A percentile compares a stretch with the other conserved stretches of the same genome.
These are phyloP conservation scores for Tritrichomonas foetus DNA, from an alignment of 208 protist species.

Conservation along the genomic window DNA sequence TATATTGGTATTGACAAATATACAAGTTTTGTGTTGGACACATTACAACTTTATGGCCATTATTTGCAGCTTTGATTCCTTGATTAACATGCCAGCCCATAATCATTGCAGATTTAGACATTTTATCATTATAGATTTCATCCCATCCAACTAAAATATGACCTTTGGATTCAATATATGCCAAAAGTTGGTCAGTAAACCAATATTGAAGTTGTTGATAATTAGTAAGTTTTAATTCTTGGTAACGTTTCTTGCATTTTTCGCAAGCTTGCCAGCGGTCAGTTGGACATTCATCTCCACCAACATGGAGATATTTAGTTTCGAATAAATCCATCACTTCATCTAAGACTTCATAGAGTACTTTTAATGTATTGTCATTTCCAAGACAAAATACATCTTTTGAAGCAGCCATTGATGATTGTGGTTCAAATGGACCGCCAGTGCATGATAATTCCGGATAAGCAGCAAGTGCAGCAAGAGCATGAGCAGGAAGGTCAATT, in stretches of 20 bases:
- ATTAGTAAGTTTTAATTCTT: not conserved
- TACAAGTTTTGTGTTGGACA: too few species aligned
- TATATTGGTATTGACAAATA: not conserved
- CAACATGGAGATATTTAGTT: conserved; percentile 29
- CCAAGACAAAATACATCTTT: not conserved
- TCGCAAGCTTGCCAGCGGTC: not conserved
- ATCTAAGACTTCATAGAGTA: not conserved
- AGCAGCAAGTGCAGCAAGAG: not conserved
- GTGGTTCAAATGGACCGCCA: not conserved
- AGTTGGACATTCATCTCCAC: not conserved
- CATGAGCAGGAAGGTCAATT: conserved; percentile 36
- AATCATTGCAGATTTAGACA: not conserved
- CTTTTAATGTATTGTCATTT: not conserved
- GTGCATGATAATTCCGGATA: not conserved
- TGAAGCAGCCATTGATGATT: too few species aligned
- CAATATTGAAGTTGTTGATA: not conserved
- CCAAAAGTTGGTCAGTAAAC: not conserved
- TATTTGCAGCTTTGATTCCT: not conserved
- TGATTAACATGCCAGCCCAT: not conserved
- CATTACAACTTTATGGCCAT: not conserved
- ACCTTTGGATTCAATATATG: not conserved
- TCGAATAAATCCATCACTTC: conserved; percentile 2
- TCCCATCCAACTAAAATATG: not conserved
- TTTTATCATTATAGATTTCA: not conserved
- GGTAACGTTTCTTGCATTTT: not conserved